These are phyloP conservation scores for Heliosperma pusillum DNA, from an alignment of 148 eudicot genomes.

Conservation along the genomic window DNA sequence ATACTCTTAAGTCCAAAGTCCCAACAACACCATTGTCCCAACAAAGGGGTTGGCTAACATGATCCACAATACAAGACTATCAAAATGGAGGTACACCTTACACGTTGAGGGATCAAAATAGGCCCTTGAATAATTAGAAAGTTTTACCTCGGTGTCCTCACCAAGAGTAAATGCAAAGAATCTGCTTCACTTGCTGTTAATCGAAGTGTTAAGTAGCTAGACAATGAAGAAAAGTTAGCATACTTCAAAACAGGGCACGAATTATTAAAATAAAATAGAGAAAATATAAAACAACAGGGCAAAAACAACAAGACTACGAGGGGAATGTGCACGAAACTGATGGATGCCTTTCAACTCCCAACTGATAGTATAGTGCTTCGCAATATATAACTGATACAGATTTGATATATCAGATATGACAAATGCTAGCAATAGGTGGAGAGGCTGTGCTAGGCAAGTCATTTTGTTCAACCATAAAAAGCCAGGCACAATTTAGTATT, in stretches of 20 bases:
- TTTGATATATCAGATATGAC: neutral
- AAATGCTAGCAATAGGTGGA: too few species aligned
- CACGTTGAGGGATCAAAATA: neutral
- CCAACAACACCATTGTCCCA: constrained; percentile 3
- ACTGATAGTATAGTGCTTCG: too few species aligned
- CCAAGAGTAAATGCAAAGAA: neutral
- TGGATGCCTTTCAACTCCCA: too few species aligned
- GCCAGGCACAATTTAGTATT: neutral
- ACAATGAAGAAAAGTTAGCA: neutral
- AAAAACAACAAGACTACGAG: neutral
- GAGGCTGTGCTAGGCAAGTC: too few species aligned
- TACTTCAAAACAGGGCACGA: neutral
- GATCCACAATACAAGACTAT: neutral
- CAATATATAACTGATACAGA: too few species aligned
- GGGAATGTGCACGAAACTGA: neutral
- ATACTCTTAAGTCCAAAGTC: neutral
- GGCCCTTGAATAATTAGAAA: neutral
- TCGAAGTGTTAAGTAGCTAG: neutral
- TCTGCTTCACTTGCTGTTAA: neutral
- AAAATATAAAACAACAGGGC: neutral
- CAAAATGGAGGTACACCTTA: neutral
- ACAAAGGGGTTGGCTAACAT: neutral
- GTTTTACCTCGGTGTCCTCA: neutral
- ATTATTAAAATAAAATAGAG: neutral
- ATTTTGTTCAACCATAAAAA: neutral